Evolutionary conservation across 1,284 basidiomycete genomes (phyloP), one percentile per base, ranked within the genome.

Genomic region (Phlebopus sp.): DNA sequence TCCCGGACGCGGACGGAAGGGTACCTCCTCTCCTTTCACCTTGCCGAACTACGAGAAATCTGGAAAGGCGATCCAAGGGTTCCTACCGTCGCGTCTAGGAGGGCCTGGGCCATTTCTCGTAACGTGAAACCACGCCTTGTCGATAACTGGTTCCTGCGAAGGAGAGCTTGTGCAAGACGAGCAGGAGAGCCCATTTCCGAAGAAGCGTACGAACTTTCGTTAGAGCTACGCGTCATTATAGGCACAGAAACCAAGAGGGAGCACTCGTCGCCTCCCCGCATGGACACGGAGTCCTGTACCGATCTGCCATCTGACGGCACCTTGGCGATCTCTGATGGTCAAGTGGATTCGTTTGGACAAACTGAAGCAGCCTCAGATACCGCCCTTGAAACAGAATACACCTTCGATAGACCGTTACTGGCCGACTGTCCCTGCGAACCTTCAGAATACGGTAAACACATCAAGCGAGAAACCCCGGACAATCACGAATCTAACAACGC

Each of bases 11-110:
- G 21, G 7, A 39, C 23, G 37, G 23, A 36, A 44, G 11, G n/a
- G 34, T 43, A 19, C 14, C 42, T 2, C 42, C 27, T 29, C 27
- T 11, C 27, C 27, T 29, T 11, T 8, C 27, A 29, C 27, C 27
- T 29, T 29, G 10, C 10, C 32, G 63, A 64, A 15, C 65, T 64
- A 14, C 64, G 63, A 59, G 54, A 47, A 3, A 69, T 64, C 37
- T 64, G 65, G 63, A 54, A 37, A 35, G 31, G 50, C 10, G 44
- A 69, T 40, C 60, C 53, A 8, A 60, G 65, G 37, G 50, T 68
- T 5, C 66, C 63, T 23, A 62, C 65, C 2, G 7, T 65, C 34
- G 47, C 43, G 23, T 64, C 66, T 14, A 51, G 63, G 43, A 55
- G 49, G 35, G 50, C 42, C 25, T 64, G 63, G 63, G 63, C 63